Conservation (phyloP, 75 land plant species). For the Chamaecyparis obtusa region DNA sequence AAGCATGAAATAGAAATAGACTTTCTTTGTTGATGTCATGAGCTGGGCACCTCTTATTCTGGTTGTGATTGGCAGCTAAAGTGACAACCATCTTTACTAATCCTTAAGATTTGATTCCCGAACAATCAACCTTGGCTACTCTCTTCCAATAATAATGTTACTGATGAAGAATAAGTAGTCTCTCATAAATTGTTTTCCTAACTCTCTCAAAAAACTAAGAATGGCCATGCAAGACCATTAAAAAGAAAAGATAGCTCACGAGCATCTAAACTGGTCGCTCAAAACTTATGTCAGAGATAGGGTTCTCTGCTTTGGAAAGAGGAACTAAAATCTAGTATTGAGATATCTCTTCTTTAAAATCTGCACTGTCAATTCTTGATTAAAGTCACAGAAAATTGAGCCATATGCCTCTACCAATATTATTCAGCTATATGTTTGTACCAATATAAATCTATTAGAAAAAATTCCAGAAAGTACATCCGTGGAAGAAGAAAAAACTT, state of each 20-base stretch:
- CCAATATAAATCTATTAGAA: constrained; percentile 10
- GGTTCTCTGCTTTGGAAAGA: constrained; percentile 1
- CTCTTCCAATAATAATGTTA: constrained; percentile 10
- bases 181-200: constrained; percentile 7
- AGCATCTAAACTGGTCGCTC: background rate
- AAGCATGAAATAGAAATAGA: constrained; percentile 8
- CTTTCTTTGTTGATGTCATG: constrained; percentile 12
- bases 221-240: constrained; percentile 10
- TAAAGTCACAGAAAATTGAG: constrained; percentile 11
- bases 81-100: constrained; percentile 12
- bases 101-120: constrained; percentile 13
- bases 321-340: constrained; percentile 1
- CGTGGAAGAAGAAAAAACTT: constrained; percentile 9
- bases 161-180: constrained; percentile 2
- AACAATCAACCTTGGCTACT: constrained; percentile 12
- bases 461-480: background rate
- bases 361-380: constrained; percentile 13
- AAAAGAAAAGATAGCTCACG: background rate
- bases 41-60: constrained; percentile 38
- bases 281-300: background rate
- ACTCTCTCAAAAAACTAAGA: constrained; percentile 3
- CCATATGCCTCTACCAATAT: constrained; percentile 14
- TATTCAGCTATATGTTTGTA: constrained; percentile 11
- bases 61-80: constrained; percentile 22
- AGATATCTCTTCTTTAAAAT: constrained; percentile 6